A percentile compares a stretch with the other conserved stretches of the same genome.
phyloP scores from a whole-genome alignment of 2,329 filamentous ascomycete genomes.

The Tolypocladium guangdongense region DNA sequence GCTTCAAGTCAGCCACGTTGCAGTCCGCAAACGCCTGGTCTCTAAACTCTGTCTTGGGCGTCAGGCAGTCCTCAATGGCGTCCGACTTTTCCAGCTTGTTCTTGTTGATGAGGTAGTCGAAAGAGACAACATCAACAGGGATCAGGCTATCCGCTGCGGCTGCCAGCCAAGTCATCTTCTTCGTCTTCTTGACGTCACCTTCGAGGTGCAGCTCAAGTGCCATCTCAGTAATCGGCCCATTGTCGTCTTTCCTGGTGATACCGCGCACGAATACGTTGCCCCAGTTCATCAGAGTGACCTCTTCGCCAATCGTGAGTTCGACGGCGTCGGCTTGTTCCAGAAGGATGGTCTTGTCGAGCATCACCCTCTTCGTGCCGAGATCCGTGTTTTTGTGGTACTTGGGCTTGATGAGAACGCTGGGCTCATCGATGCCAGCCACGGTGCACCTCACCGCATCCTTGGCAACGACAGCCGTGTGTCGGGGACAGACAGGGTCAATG shows the following conservation, averaged over 20 bases:
- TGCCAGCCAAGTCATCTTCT: slow-evolving; percentile 85
- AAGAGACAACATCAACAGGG: slow-evolving; percentile 69
- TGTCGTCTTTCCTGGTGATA: background rate
- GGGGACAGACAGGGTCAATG: slow-evolving; percentile 60
- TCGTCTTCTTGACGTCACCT: slow-evolving; percentile 82
- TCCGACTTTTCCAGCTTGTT: slow-evolving; percentile 79
- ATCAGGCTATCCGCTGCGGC: slow-evolving; percentile 28
- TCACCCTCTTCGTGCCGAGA: background rate
- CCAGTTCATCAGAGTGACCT: background rate
- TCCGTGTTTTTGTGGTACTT: background rate
- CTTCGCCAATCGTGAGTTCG: background rate
- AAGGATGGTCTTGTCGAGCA: background rate
- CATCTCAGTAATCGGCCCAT: slow-evolving; percentile 35
- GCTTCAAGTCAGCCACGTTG: slow-evolving; percentile 61
- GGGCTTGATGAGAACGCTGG: background rate
- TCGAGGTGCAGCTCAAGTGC: slow-evolving; percentile 73
- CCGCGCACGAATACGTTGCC: background rate
- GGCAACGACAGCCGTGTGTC: slow-evolving; percentile 56
- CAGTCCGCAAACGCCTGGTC: slow-evolving; percentile 63
- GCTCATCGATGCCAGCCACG: slow-evolving; percentile 22
- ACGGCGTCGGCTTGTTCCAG: background rate
- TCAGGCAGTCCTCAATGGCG: slow-evolving; percentile 66
- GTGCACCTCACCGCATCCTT: slow-evolving; percentile 55
- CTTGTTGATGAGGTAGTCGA: slow-evolving; percentile 81
- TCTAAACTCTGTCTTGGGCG: slow-evolving; percentile 56